Base-by-base conservation (phyloP, 768 basidiomycete species). In the Pleurotus cornucopiae region DNA sequence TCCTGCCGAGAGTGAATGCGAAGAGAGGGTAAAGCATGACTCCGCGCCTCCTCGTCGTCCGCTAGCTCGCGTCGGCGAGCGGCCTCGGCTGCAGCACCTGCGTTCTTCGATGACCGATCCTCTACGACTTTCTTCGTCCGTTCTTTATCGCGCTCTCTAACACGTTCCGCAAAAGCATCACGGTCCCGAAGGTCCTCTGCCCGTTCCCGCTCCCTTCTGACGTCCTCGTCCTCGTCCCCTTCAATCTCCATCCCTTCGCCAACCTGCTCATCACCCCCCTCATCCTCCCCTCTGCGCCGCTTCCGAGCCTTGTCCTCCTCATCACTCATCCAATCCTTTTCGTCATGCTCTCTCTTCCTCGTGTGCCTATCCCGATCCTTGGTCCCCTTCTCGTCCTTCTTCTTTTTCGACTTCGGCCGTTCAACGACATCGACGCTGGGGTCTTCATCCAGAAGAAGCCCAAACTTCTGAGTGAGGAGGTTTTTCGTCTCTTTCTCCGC, bases 1-100 rank as follows among this genome's bases (percentile, higher is more conserved):
- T 95, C 92, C 67, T 98, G 91, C 53, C 97, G 86, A 1, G 95
- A 95, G 63, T 88, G 91, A 56, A 90, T 76, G 41, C 97, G 85
- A 5, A 98, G 77, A 11, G 84, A 85, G 0, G 94, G 85, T 18
- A 87, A 67, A 54, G 82, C 83, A 49, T 64, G 57, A 2, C 62
- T 61, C 46, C 84, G 81, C 26, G 84, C 84, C 60, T 80, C 79
- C 5, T 78, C 60, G 66, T 94, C 89, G 61, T 97, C 92, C 14
- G 90, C 94, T 4, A 98, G 76, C 57, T 85, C 80, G 59, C 90
- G 81, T 61, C 94, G 79, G 59, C 85, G 79, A 16, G 88, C 85
- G 23, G 92, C 91, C 59, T 97, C 96, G 7, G 89, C 85, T 16
- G 89, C 89, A 7, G 83, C 88, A 25, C 84, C 89, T 9, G 80